Evolutionary conservation across 1,284 basidiomycete species (phyloP).

Genomic region (Fomitopsis betulina): DNA sequence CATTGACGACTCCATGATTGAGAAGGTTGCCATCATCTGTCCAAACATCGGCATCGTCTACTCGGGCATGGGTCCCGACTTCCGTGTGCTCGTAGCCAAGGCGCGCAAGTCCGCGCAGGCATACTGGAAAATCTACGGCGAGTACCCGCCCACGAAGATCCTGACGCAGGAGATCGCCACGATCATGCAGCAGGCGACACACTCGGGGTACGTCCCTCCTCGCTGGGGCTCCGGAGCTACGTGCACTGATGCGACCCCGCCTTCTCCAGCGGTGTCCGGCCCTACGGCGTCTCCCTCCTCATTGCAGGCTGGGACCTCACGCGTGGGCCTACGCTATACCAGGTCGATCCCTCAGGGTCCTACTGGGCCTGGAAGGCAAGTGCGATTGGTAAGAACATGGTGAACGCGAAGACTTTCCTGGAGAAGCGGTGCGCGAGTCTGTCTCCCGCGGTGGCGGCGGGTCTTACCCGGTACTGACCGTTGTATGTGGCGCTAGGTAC

Average conservation of each 20-base stretch:
- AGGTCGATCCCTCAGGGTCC: slow-evolving; percentile 97
- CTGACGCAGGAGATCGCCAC: slow-evolving; percentile 97
- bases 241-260: neutral
- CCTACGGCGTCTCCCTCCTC: slow-evolving; percentile 94
- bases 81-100: slow-evolving; percentile 88
- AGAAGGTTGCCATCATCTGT: slow-evolving; percentile 95
- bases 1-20: slow-evolving; percentile 95
- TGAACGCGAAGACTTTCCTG: slow-evolving; percentile 98
- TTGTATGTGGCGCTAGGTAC: slow-evolving; percentile 56
- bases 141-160: slow-evolving; percentile 97
- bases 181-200: slow-evolving; percentile 98
- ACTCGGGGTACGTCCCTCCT: slow-evolving; percentile 76
- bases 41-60: slow-evolving; percentile 99
- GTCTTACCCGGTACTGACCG: neutral
- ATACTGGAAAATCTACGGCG: slow-evolving; percentile 99
- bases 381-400: slow-evolving; percentile 99
- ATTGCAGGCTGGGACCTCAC: slow-evolving; percentile 95
- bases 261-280: slow-evolving; percentile 85
- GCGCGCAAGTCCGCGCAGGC: slow-evolving; percentile 97
- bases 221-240: neutral
- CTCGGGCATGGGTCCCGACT: slow-evolving; percentile 99
- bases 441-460: slow-evolving; percentile 9
- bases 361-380: slow-evolving; percentile 99
- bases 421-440: slow-evolving; percentile 80
- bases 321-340: slow-evolving; percentile 91